Evolutionary conservation across 495 filamentous ascomycete species (phyloP).

Genomic region (Pyrenula massariospora): DNA sequence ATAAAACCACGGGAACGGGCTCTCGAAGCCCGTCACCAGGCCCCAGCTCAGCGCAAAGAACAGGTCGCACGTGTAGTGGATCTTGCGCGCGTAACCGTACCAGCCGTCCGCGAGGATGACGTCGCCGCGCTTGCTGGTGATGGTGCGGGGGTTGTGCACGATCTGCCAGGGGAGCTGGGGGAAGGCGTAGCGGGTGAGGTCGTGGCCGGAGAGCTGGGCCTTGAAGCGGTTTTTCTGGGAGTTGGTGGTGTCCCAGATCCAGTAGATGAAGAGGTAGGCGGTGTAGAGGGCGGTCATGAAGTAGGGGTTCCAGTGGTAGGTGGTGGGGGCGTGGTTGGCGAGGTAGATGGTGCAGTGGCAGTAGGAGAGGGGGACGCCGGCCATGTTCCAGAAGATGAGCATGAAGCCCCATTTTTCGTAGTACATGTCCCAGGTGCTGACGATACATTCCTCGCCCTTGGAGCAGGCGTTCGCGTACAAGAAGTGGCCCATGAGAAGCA

Average conservation of each 20-base stretch:
- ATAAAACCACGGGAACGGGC: slow-evolving; percentile 97
- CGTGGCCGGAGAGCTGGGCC: slow-evolving; percentile 63
- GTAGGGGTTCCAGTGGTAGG: slow-evolving; percentile 65
- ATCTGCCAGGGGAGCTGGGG: slow-evolving; percentile 90
- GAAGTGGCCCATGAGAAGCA: slow-evolving; percentile 87
- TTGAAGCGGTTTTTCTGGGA: slow-evolving; percentile 95
- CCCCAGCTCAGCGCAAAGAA: slow-evolving; percentile 62
- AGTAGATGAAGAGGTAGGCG: slow-evolving; percentile 77
- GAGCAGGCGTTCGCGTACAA: slow-evolving; percentile 93
- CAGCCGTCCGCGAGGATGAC: slow-evolving; percentile 81
- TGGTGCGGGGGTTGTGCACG: slow-evolving; percentile 75
- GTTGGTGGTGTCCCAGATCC: slow-evolving; percentile 84
- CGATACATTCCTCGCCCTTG: slow-evolving; percentile 92
- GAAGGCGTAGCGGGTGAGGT: slow-evolving; percentile 67
- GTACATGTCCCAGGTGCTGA: slow-evolving; percentile 97
- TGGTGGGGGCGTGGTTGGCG: slow-evolving; percentile 73
- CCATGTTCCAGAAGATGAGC: slow-evolving; percentile 99
- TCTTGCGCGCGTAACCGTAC: slow-evolving; percentile 89
- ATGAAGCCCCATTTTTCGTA: slow-evolving; percentile 99
- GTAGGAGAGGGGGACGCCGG: slow-evolving; percentile 89
- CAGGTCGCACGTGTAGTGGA: slow-evolving; percentile 88
- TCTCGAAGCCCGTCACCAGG: slow-evolving; percentile 53
- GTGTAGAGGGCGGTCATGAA: slow-evolving; percentile 54
- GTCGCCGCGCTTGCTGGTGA: slow-evolving; percentile 66
- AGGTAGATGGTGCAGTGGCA: slow-evolving; percentile 95